phyloP scores from a whole-genome alignment of 306 rosid genomes.

The Quercus aquifolioides region DNA sequence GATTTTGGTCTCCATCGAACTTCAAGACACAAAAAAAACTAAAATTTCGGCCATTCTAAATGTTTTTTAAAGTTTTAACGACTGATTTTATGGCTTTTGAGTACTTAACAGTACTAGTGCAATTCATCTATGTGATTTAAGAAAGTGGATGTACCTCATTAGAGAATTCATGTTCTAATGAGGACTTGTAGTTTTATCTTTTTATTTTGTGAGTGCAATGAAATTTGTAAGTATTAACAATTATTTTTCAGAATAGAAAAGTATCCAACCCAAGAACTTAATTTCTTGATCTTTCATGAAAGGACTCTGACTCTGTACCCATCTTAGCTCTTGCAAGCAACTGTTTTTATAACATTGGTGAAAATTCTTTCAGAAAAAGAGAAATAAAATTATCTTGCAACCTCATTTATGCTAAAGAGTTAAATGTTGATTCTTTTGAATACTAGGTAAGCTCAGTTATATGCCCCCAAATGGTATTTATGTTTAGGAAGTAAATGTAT shows the following conservation, averaged over 20 bases:
- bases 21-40: not conserved
- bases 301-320: not conserved
- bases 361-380: no score
- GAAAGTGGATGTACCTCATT: not conserved
- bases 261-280: not conserved
- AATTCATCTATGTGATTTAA: not conserved
- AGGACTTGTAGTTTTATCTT: not conserved
- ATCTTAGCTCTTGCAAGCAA: not conserved
- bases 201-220: not conserved
- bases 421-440: slow-evolving; percentile 19
- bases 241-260: not conserved
- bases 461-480: not conserved
- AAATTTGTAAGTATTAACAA: not conserved
- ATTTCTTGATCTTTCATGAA: not conserved
- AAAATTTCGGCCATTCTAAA: not conserved
- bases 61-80: not conserved
- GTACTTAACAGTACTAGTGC: not conserved
- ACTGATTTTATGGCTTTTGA: not conserved
- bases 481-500: not conserved
- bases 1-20: not conserved
- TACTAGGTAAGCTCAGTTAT: slow-evolving; percentile 66
- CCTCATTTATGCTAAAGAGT: not conserved
- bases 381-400: not conserved
- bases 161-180: not conserved
- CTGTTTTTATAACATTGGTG: no score